These are phyloP conservation scores for Papilionanthe hybrid DNA, from an alignment of 116 monocot species.

Conservation along the genomic window DNA sequence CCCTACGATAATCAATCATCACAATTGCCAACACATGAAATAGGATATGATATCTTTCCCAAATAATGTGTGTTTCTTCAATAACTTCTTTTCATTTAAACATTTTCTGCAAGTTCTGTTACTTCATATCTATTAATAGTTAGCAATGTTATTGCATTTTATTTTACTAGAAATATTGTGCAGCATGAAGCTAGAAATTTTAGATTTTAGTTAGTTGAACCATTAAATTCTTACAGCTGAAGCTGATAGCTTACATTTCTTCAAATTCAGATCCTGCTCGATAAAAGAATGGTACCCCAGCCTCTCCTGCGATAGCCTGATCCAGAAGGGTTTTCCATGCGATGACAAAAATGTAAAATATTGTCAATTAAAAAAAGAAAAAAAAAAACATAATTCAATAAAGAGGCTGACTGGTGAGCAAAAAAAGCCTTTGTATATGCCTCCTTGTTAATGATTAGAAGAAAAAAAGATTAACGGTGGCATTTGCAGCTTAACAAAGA, in stretches of 20 bases:
- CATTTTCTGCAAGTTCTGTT: background rate
- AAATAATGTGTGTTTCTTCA: background rate
- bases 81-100: background rate
- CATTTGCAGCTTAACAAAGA: background rate
- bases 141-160: background rate
- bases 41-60: background rate
- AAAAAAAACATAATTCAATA: background rate
- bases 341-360: background rate
- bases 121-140: background rate
- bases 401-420: background rate
- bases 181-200: background rate
- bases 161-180: background rate
- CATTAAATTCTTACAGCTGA: background rate
- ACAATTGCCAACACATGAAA: background rate
- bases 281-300: constrained; percentile 97
- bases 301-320: constrained; percentile 99
- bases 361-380: background rate
- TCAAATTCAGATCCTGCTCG: constrained; percentile 99
- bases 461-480: background rate
- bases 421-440: background rate
- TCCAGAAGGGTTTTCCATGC: background rate
- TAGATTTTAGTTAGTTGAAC: background rate
- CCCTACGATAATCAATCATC: background rate
- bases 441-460: background rate
- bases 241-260: constrained; percentile 72